A percentile compares a stretch with the other conserved stretches of the same genome.
Evolutionary conservation across 768 basidiomycete species (phyloP).

Genomic region (Termitomyces sp.): DNA sequence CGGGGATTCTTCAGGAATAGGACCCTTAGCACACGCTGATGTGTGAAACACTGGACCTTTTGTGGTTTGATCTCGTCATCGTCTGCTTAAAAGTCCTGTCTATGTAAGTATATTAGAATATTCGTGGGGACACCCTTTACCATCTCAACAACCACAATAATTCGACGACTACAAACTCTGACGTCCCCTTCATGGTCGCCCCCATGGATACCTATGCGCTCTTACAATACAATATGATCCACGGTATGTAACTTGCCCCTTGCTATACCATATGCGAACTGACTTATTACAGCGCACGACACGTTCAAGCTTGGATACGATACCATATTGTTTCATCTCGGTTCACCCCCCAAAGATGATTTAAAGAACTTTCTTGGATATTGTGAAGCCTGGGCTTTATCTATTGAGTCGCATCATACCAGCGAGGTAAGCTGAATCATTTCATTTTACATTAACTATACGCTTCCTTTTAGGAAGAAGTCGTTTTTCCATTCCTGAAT

Average conservation of each 20-base stretch:
- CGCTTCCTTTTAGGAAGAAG: slow-evolving; percentile 17
- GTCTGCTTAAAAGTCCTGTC: neutral
- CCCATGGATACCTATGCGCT: slow-evolving; percentile 17
- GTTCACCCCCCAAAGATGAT: slow-evolving; percentile 28
- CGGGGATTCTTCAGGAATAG: no score
- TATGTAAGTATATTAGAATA: no score
- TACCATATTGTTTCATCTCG: slow-evolving; percentile 28
- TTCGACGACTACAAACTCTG: neutral
- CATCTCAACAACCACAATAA: neutral
- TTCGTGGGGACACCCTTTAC: no score
- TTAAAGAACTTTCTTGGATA: slow-evolving; percentile 35
- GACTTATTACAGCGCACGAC: slow-evolving; percentile 23
- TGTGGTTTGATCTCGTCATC: neutral
- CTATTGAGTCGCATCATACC: slow-evolving; percentile 30
- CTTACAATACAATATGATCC: slow-evolving; percentile 14
- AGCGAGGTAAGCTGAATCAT: slow-evolving; percentile 21
- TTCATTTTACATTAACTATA: neutral
- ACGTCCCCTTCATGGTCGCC: slow-evolving; percentile 8
- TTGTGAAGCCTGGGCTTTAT: slow-evolving; percentile 30
- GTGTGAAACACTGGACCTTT: neutral
- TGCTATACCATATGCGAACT: neutral
- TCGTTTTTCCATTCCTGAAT: slow-evolving; percentile 31
- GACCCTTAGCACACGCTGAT: no score
- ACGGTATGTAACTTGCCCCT: neutral
- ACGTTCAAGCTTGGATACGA: slow-evolving; percentile 32